Conservation (phyloP, 2,329 filamentous ascomycete species). For the Paraconiothyrium sp. region DNA sequence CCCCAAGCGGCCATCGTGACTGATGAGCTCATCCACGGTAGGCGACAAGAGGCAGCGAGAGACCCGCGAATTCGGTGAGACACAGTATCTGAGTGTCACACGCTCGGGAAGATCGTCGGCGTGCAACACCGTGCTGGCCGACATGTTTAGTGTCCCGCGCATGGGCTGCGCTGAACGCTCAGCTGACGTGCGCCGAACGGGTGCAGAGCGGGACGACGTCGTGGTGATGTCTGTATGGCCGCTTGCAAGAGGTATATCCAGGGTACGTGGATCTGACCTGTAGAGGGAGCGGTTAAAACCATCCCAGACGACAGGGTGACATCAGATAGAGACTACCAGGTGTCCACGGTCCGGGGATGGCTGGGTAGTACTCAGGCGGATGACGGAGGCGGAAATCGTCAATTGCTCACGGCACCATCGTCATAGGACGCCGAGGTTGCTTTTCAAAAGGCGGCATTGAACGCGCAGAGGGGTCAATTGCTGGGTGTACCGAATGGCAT, state of each 20-base stretch:
- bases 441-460: too few species aligned
- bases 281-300: too few species aligned
- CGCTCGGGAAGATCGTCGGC: constrained; percentile 2
- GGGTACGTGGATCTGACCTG: neutral
- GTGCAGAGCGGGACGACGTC: neutral
- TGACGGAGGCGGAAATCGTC: too few species aligned
- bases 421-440: too few species aligned
- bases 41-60: neutral
- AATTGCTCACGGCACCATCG: too few species aligned
- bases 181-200: neutral
- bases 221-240: neutral
- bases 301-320: neutral
- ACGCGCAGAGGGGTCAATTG: too few species aligned
- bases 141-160: neutral
- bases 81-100: constrained; percentile 5
- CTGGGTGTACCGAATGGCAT: too few species aligned
- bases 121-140: neutral
- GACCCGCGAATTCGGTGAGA: neutral
- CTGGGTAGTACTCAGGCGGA: too few species aligned
- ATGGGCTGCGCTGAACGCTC: neutral
- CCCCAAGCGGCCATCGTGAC: constrained; percentile 22
- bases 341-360: too few species aligned
- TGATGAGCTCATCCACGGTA: constrained; percentile 17
- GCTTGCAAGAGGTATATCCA: neutral
- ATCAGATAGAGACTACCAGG: neutral